phyloP scores from a whole-genome alignment of 164 flowering plant genomes.

The Euptelea pleiosperma region DNA sequence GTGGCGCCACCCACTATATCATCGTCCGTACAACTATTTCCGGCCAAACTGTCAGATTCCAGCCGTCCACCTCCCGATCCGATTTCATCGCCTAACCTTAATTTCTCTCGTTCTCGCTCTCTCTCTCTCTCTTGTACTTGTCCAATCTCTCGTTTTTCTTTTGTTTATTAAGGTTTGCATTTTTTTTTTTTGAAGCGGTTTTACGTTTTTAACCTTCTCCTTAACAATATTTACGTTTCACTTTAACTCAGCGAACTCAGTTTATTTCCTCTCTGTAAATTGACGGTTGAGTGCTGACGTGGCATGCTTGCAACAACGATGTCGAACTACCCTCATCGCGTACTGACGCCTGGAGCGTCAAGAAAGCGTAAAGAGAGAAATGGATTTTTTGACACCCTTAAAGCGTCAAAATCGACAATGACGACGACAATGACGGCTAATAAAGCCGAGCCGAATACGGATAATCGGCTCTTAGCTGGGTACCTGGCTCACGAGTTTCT shows the following conservation, averaged over 20 bases:
- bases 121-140: not conserved
- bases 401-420: conserved; percentile 10
- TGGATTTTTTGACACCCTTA: conserved; percentile 14
- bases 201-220: conserved; percentile 20
- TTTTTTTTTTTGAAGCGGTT: not conserved
- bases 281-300: conserved; percentile 25
- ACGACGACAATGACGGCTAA: not conserved
- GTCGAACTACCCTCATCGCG: conserved; percentile 37
- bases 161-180: too few species aligned
- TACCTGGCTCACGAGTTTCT: conserved; percentile 80
- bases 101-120: not conserved
- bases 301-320: conserved; percentile 34
- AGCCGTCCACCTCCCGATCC: conserved; percentile 12
- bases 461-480: conserved; percentile 74
- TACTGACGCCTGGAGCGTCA: conserved; percentile 39
- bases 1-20: not conserved
- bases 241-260: not conserved
- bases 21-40: too few species aligned
- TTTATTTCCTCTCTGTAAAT: not conserved
- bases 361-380: conserved; percentile 58
- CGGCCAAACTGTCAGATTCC: conserved; percentile 11
- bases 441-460: not conserved
- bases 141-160: not conserved
- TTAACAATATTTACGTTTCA: not conserved
- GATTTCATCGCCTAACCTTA: conserved; percentile 12